Base-by-base conservation (phyloP, 306 rosid genomes). In the Prunus fruticosa region DNA sequence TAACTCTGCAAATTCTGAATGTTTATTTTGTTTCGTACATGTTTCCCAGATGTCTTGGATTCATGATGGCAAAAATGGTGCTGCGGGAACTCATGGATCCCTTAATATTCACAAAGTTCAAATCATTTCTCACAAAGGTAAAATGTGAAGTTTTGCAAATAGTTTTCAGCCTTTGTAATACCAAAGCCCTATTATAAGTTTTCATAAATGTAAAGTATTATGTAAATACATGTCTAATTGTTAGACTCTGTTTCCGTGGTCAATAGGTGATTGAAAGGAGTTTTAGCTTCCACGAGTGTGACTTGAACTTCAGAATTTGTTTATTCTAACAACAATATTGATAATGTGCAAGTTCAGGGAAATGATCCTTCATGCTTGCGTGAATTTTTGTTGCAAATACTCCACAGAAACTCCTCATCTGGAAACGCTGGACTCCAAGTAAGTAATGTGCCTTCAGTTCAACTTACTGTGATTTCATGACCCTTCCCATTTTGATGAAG, bases 11-110 rank as follows among this genome's bases (percentile, higher is more conserved):
- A 54, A 27, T 66, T 85, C 76, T 65, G 81, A 80, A 84, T 77
- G 60, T 23, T 69, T 73, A 77, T 69, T 72, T 72, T 76, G 52
- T 71, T 65, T 74, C 45, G 32, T 82, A 64, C 47, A 19, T 86
- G 82, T 74, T 82, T 77, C 66, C 57, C 79, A 95, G 97, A 86
- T 95, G 99, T 46, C 78, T 90, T 80, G 97, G 99, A 75, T 95
- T 92, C 86, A 90, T 95, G 86, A 85, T 95, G 90, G 96, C 93
- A 79, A 95, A 92, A 83, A 89, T 95, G 99, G 97, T 95, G 73
- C 74, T 95, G 80, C 85, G 87, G 81, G 99, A 95, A 81, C 99
- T 95, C 69, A 92, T 95, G 97, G 97, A 92, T 78, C 99, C 97
- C 58, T 69, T 71, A 79, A 69, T 86, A 56, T 95, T 86, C 69